Evolutionary conservation across 2,329 filamentous ascomycete species (phyloP).

Genomic region (Trichophyton verrucosum): DNA sequence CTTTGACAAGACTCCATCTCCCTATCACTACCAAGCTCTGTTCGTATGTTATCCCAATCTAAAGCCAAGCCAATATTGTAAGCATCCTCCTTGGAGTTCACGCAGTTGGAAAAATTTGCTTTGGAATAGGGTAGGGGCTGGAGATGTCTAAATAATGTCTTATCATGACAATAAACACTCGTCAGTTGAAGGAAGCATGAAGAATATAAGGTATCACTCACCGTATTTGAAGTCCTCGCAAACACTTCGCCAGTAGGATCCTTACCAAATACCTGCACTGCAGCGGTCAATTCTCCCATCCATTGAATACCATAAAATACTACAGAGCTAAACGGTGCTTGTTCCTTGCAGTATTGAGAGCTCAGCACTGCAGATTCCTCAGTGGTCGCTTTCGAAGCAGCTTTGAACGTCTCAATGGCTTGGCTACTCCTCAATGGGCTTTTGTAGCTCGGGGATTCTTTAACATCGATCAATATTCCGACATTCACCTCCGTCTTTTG

Average conservation of each 20-base stretch:
- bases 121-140: background rate
- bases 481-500: background rate
- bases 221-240: background rate
- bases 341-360: background rate
- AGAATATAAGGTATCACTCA: background rate
- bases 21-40: too few species aligned
- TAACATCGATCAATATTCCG: background rate
- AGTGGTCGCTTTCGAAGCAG: background rate
- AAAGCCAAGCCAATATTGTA: background rate
- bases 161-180: background rate
- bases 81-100: background rate
- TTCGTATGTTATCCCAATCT: background rate
- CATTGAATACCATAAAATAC: background rate
- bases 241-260: background rate
- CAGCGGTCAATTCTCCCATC: background rate
- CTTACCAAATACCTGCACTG: constrained; percentile 5
- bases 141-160: too few species aligned
- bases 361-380: background rate
- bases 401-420: background rate
- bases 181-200: background rate
- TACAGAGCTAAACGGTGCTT: background rate
- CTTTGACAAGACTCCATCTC: too few species aligned
- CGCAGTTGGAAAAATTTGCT: background rate
- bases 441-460: background rate
- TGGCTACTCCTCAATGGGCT: background rate